Base-by-base conservation (phyloP, 129 eudicot genomes). In the Chrysanthemum seticuspe region DNA sequence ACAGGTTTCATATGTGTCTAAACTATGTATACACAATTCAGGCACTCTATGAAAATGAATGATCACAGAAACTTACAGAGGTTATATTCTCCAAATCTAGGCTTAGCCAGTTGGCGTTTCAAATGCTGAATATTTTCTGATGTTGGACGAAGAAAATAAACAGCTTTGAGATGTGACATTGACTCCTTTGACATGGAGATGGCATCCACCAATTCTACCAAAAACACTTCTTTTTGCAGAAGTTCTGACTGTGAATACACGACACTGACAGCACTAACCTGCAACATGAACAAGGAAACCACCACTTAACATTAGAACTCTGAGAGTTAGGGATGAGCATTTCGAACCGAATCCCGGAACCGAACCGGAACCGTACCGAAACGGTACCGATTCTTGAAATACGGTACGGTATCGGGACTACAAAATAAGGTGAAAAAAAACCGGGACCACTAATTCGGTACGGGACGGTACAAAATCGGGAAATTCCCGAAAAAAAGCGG, bases 101-200 rank as follows among this genome's bases (percentile, higher is more conserved):
- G 99, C 65, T 64, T 83, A 58, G 91, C 96, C 52, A 95, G 90
- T 82, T 95, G 99, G 36, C 90, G 93, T 83, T 88, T 86, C 86
- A 95, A 63, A 49, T 68, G 87, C 68, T 86, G 91, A 63, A 95
- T 85, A 81, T 95, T 95, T 65, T 78, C 91, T 16, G 97, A 79
- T 65, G 96, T 90, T 15, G 99, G 96, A 27, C 95, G 89, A 49
- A 95, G 83, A 81, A 95, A 95, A 79, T 95, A 95, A 70, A 95
- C 91, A n/a, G 97, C 99, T 83, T 95, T 95, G 15, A 95, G 97
- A 78, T 95, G 97, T 15, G 94, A 83, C 99, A 95, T 90, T 59
- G 94, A 77, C 85, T 95, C 99, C 82, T 84, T 95, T 55, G 99
- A 91, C 99, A 76, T 88, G 78, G 94, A 78, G 73, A 85, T 95